Conservation (phyloP, 2,329 filamentous ascomycete species). For the Penicillium oxalicum region DNA sequence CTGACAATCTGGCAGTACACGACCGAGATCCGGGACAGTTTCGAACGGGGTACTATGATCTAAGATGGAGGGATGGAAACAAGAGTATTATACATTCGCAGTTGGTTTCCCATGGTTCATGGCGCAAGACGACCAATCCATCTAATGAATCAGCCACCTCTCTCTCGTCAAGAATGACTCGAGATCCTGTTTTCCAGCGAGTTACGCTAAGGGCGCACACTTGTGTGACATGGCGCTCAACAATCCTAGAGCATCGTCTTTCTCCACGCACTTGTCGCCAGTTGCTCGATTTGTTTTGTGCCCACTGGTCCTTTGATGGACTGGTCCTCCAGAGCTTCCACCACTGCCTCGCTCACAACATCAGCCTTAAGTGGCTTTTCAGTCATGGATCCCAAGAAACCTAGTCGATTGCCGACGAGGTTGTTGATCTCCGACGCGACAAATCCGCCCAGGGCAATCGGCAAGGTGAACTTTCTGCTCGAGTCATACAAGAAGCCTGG, state of each 20-base stretch:
- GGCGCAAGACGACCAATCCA: not conserved
- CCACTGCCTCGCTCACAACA: slow-evolving; percentile 77
- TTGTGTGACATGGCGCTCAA: not conserved
- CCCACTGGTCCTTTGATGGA: slow-evolving; percentile 69
- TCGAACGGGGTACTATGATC: slow-evolving; percentile 95
- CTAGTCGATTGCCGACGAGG: slow-evolving; percentile 68
- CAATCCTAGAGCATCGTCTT: slow-evolving; percentile 70
- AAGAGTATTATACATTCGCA: slow-evolving; percentile 17
- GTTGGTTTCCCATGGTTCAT: slow-evolving; percentile 4
- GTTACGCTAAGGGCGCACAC: not conserved
- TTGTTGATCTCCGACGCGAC: slow-evolving; percentile 71
- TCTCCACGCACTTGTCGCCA: slow-evolving; percentile 80
- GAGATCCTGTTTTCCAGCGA: no score
- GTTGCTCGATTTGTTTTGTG: slow-evolving; percentile 68
- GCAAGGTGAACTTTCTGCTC: slow-evolving; percentile 73
- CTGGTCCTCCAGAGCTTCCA: slow-evolving; percentile 77
- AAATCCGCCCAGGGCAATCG: slow-evolving; percentile 71
- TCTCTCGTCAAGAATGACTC: no score
- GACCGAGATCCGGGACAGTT: slow-evolving; percentile 91
- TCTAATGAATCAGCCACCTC: not conserved
- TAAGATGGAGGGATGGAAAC: slow-evolving; percentile 40
- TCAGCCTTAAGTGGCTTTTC: slow-evolving; percentile 85
- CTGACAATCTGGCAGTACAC: slow-evolving; percentile 59
- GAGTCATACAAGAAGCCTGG: slow-evolving; percentile 86
- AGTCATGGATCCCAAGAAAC: slow-evolving; percentile 74